Conservation (phyloP, 2,329 filamentous ascomycete genomes). For the Fusarium sp. region DNA sequence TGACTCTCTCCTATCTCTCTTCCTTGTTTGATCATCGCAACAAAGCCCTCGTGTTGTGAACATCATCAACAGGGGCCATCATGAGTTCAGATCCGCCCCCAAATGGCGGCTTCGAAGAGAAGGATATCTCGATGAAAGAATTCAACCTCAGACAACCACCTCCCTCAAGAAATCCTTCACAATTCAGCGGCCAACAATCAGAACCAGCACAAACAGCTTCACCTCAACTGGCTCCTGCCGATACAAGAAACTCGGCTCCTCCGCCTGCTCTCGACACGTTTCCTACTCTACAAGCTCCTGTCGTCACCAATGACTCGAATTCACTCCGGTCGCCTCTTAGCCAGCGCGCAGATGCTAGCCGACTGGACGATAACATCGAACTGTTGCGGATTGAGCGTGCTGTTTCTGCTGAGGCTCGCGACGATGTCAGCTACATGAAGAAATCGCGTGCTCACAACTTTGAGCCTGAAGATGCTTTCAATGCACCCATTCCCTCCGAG, state of each 20-base stretch:
- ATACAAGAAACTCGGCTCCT: slow-evolving; percentile 44
- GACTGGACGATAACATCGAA: slow-evolving; percentile 63
- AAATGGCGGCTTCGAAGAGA: slow-evolving; percentile 23
- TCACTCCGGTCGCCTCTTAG: slow-evolving; percentile 42
- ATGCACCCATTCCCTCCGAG: slow-evolving; percentile 50
- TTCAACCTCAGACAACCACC: slow-evolving; percentile 37
- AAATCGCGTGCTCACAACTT: slow-evolving; percentile 50
- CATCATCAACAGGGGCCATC: slow-evolving; percentile 11
- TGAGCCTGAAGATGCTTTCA: slow-evolving; percentile 61
- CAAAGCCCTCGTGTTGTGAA: slow-evolving; percentile 3
- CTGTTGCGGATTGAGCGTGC: slow-evolving; percentile 61
- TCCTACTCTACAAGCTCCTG: slow-evolving; percentile 48
- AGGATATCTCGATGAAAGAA: slow-evolving; percentile 24
- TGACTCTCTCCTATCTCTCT: not conserved
- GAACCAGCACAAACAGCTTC: slow-evolving; percentile 15
- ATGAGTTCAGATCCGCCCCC: slow-evolving; percentile 39
- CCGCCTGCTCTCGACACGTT: slow-evolving; percentile 50
- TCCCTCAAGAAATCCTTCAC: slow-evolving; percentile 31
- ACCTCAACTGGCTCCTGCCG: not conserved
- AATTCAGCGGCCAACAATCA: slow-evolving; percentile 15
- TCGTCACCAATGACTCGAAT: slow-evolving; percentile 40
- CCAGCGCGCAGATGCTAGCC: slow-evolving; percentile 52
- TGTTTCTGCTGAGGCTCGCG: slow-evolving; percentile 58
- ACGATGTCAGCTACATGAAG: slow-evolving; percentile 44
- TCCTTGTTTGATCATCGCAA: not conserved